Conservation (phyloP, 2,329 filamentous ascomycete species). For the Pleurostoma richardsiae region DNA sequence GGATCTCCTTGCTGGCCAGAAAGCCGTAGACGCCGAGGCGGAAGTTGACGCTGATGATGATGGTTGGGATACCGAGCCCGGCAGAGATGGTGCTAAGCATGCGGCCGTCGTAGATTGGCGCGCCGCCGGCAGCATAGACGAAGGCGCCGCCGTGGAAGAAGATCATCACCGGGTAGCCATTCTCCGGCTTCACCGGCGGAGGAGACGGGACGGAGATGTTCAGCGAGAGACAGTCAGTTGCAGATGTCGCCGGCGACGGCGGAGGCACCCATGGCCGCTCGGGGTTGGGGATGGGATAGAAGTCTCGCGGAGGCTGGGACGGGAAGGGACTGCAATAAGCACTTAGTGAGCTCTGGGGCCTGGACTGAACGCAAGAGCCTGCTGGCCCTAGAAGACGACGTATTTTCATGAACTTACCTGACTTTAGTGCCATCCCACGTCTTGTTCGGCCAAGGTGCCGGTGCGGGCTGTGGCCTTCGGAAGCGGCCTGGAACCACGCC, state of each 20-base stretch:
- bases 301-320: constrained; percentile 8
- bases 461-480: constrained; percentile 1
- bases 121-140: constrained; percentile 1
- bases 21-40: constrained; percentile 1
- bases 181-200: not conserved
- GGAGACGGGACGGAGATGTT: constrained; percentile 7
- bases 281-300: constrained; percentile 6
- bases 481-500: constrained; percentile 6
- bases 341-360: too few species aligned
- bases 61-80: not conserved
- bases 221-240: constrained; percentile 4
- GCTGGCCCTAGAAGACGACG: not conserved
- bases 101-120: constrained; percentile 8
- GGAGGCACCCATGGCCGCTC: constrained; percentile 6
- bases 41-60: constrained; percentile 2
- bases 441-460: not conserved
- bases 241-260: not conserved
- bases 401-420: not conserved
- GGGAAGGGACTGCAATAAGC: constrained; percentile 3
- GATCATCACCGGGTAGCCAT: constrained; percentile 5
- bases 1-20: not conserved
- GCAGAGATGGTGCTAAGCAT: not conserved
- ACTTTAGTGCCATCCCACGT: constrained; percentile 8
- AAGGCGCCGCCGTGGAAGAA: constrained; percentile 9
- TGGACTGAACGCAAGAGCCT: too few species aligned